Evolutionary conservation across 305 asterid species (phyloP).

Genomic region (Fraxinus sp.): DNA sequence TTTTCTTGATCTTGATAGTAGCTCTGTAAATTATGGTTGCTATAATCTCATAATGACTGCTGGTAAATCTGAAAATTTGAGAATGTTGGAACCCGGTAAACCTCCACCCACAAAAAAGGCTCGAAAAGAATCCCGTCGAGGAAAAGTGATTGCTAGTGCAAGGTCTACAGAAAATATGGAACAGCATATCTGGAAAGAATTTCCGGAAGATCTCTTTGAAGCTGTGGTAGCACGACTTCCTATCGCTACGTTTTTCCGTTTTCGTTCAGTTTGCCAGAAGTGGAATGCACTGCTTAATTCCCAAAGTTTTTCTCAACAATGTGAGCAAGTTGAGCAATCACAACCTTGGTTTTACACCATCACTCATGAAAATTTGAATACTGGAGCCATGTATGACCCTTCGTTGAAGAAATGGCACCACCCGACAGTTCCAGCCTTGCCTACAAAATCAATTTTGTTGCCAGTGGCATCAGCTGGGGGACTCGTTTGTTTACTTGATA

Average conservation of each 20-base stretch:
- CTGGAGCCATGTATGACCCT: slow-evolving; percentile 90
- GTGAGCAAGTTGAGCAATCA: slow-evolving; percentile 51
- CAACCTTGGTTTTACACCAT: slow-evolving; percentile 89
- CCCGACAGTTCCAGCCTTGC: slow-evolving; percentile 68
- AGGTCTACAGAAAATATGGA: slow-evolving; percentile 61
- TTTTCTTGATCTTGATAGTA: slow-evolving; percentile 51
- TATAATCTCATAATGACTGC: slow-evolving; percentile 67
- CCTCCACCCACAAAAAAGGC: slow-evolving; percentile 73
- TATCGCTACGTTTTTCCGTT: slow-evolving; percentile 66
- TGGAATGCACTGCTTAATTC: slow-evolving; percentile 81
- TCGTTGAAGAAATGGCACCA: slow-evolving; percentile 79
- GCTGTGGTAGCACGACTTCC: slow-evolving; percentile 89
- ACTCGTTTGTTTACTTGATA: slow-evolving; percentile 88
- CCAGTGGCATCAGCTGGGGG: slow-evolving; percentile 99
- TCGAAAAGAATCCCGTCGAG: slow-evolving; percentile 59
- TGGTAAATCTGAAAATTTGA: slow-evolving; percentile 69
- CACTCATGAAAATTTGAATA: slow-evolving; percentile 70
- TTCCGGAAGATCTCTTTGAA: slow-evolving; percentile 93
- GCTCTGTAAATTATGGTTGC: slow-evolving; percentile 57
- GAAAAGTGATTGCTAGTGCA: slow-evolving; percentile 40
- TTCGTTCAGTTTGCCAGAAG: slow-evolving; percentile 72
- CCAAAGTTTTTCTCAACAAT: slow-evolving; percentile 74
- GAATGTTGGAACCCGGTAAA: slow-evolving; percentile 84
- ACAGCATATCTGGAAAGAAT: slow-evolving; percentile 74
- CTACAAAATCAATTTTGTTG: slow-evolving; percentile 60